phyloP scores from a whole-genome alignment of 192 early-diverging fungal species.

The Jimgerdemannia flammicorona region DNA sequence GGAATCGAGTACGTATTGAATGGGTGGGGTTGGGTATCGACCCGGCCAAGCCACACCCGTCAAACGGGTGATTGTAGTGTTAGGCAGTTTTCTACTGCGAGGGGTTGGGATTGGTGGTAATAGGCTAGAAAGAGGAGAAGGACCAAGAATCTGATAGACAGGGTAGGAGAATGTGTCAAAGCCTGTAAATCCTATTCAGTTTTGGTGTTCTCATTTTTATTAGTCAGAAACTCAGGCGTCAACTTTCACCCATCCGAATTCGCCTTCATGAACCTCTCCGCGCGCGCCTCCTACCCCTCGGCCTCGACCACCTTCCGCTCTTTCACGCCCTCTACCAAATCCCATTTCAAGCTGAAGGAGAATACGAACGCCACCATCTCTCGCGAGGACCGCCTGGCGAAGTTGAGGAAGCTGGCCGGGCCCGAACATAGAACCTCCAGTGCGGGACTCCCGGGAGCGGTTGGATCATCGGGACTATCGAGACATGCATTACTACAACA shows the following conservation, averaged over 20 bases:
- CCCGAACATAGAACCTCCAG: background rate
- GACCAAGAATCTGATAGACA: too few relatives aligned
- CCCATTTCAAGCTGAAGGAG: background rate
- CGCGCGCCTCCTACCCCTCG: background rate
- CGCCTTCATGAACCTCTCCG: background rate
- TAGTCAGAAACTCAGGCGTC: background rate
- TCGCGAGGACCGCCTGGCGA: background rate
- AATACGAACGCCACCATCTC: background rate
- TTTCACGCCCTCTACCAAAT: background rate
- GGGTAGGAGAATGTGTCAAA: too few relatives aligned
- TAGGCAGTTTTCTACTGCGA: too few relatives aligned
- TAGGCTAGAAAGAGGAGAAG: too few relatives aligned
- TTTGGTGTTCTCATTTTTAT: background rate
- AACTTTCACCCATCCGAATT: background rate
- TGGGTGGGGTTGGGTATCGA: background rate
- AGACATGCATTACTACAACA: background rate
- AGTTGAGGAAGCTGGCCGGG: background rate
- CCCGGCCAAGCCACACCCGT: background rate
- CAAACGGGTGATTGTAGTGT: too few relatives aligned
- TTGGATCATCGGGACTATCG: background rate
- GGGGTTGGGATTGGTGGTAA: too few relatives aligned
- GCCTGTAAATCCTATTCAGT: too few relatives aligned
- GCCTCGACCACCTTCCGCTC: background rate
- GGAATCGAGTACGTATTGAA: background rate
- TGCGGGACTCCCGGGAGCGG: background rate